Percentiles rank a stretch among this genome's conserved stretches.
Conservation (phyloP, 176 grass and related monocot genomes). For the Avena insularis region DNA sequence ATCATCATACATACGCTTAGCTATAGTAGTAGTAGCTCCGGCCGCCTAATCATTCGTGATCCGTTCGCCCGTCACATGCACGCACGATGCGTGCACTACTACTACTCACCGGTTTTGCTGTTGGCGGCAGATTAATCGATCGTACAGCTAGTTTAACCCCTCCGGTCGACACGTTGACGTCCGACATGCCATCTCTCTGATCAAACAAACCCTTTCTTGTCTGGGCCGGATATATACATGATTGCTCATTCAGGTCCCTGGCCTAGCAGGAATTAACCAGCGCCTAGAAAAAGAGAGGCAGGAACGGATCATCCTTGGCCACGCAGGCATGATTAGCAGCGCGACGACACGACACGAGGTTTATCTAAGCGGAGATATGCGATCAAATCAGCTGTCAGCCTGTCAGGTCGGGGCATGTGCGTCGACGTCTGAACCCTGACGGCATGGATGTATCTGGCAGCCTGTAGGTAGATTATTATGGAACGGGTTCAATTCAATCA, state of each 20-base stretch:
- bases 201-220: background rate
- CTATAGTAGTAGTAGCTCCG: background rate
- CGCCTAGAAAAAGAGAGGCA: background rate
- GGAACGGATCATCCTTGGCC: background rate
- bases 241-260: background rate
- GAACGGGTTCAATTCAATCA: background rate
- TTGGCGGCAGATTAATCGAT: background rate
- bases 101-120: conserved; percentile 9
- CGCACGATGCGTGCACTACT: background rate
- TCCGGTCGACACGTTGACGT: conserved; percentile 13
- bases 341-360: background rate
- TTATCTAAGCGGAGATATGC: background rate
- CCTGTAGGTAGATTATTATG: background rate
- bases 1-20: background rate
- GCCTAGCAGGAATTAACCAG: background rate
- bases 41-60: conserved; percentile 13
- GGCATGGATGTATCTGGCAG: background rate
- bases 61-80: background rate
- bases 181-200: conserved; percentile 3
- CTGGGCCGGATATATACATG: background rate
- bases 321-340: background rate
- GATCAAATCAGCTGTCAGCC: background rate
- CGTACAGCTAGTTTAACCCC: background rate
- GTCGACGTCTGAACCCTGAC: background rate
- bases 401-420: background rate